Percentiles rank a stretch among this genome's conserved stretches.
These are phyloP conservation scores for Flueggea neowawraea DNA, from an alignment of 441 rosid genomes.

Conservation along the genomic window DNA sequence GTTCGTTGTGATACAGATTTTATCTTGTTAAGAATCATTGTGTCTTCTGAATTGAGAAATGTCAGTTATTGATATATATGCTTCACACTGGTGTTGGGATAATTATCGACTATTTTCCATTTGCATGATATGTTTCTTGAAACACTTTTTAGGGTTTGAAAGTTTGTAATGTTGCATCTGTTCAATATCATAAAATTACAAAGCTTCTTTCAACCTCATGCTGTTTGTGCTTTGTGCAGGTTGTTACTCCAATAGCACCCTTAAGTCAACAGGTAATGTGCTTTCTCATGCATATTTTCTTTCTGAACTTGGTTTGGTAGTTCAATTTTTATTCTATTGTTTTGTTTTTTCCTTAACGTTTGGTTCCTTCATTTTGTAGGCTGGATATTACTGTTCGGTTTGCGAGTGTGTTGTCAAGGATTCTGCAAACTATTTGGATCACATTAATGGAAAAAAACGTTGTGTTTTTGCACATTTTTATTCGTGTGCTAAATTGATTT, in stretches of 20 bases:
- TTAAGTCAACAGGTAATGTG: slow-evolving; percentile 89
- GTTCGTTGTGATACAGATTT: too few species aligned
- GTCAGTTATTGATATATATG: too few species aligned
- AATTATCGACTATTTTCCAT: too few species aligned
- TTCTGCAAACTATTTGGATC: slow-evolving; percentile 99
- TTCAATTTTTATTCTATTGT: not conserved
- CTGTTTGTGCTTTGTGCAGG: slow-evolving; percentile 41
- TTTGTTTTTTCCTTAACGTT: not conserved
- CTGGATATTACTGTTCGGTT: slow-evolving; percentile 93
- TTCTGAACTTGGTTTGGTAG: not conserved
- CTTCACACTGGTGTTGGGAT: too few species aligned
- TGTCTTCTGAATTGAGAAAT: too few species aligned
- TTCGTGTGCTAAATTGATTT: not conserved
- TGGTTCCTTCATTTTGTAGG: slow-evolving; percentile 41
- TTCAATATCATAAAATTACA: too few species aligned
- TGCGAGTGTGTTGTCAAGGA: slow-evolving; percentile 99
- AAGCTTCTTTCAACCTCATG: not conserved
- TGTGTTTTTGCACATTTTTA: slow-evolving; percentile 13
- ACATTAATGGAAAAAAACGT: slow-evolving; percentile 99
- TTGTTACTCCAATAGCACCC: slow-evolving; percentile 98
- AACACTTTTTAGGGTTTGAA: too few species aligned
- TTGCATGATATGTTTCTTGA: too few species aligned
- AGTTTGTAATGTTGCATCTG: too few species aligned
- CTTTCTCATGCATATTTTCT: not conserved
- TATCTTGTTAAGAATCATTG: too few species aligned